These are phyloP conservation scores for Fistulifera pelliculosa DNA, from an alignment of 108 stramenopile species.

Conservation along the genomic window DNA sequence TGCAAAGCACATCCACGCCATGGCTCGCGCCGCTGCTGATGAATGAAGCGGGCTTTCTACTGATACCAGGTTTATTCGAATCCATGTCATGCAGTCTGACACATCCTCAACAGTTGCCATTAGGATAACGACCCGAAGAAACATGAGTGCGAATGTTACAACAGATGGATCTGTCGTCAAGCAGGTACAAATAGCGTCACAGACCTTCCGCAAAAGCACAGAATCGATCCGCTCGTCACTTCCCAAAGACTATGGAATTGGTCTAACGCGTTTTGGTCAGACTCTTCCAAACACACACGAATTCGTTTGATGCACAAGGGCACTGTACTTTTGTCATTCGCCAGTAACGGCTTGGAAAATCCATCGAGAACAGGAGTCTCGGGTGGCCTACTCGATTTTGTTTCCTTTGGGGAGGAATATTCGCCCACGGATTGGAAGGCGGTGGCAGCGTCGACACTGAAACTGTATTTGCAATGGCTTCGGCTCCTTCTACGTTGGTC, in stretches of 20 bases:
- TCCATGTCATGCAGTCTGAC: no score
- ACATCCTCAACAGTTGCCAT: no score
- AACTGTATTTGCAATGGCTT: slow-evolving; percentile 6
- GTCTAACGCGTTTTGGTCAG: slow-evolving; percentile 6
- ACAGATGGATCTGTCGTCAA: slow-evolving; percentile 4
- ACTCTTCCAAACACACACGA: background rate
- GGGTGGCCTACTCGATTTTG: slow-evolving; percentile 1
- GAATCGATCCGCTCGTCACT: slow-evolving; percentile 12
- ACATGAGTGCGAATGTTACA: slow-evolving; percentile 44
- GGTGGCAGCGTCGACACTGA: slow-evolving; percentile 16
- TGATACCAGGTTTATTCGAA: slow-evolving; percentile 1
- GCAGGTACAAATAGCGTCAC: slow-evolving; percentile 14
- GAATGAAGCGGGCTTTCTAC: background rate
- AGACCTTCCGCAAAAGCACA: slow-evolving; percentile 6
- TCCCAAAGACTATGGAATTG: slow-evolving; percentile 10
- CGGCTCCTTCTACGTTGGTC: slow-evolving; percentile 6
- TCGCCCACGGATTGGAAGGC: slow-evolving; percentile 51
- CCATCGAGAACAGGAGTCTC: slow-evolving; percentile 28
- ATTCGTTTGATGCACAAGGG: slow-evolving; percentile 39
- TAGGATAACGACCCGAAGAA: slow-evolving; percentile 48
- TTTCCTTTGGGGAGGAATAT: slow-evolving; percentile 5
- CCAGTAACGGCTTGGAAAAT: slow-evolving; percentile 47
- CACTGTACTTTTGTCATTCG: slow-evolving; percentile 45
- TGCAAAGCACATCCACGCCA: background rate
- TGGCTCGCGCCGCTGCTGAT: slow-evolving; percentile 1